Evolutionary conservation across 1,284 basidiomycete species (phyloP), one percentile per base, ranked within the genome.

Genomic region (Lentinula novae-zelandiae): DNA sequence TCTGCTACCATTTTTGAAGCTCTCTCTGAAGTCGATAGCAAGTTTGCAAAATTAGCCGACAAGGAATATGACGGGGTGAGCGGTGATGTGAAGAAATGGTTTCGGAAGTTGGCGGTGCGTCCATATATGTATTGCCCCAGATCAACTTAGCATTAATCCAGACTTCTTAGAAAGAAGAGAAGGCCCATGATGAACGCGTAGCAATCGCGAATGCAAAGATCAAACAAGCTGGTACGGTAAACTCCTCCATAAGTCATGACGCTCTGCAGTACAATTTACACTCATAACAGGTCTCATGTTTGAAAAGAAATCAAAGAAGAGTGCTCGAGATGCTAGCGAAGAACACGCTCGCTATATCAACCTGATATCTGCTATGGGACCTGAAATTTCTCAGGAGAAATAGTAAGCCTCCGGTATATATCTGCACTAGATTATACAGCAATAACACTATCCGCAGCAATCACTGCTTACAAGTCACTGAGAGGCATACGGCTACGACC

Each of bases 281-380:
- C 38, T n/a, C 15, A 20, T 27, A 46, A 20, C 66, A 89, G 88
- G 88, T 62, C 84, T 84, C 68, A 62, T 71, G 7, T 92, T 89
- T 60, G 89, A 92, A 76, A 90, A 88, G 76, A 92, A 89, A 68
- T 80, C 83, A 27, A 92, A 90, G 78, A 89, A 84, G 74, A 87
- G 82, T 58, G 72, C 83, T 13, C 78, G 78, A n/a, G 87, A 91
- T 66, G 84, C 80, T 5, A 76, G 76, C 12, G 89, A 90, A 27
- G 90, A 92, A 67, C 90, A 92, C 70, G 81, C 84, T 46, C 84
- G 87, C 17, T 92, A 92, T 70, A 84, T 92, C 61, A 84, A 85
- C 66, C 75, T 91, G 0, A 84, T 92, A 61, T 86, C 82, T 65
- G 76, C 80, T n/a, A 71, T 92, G 13, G 90, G 89, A 0, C 87